A percentile compares a stretch with the other conserved stretches of the same genome.
phyloP scores from a whole-genome alignment of 225 moss, liverwort and hornwort species.

The Pseudisothecium myosuroides region DNA sequence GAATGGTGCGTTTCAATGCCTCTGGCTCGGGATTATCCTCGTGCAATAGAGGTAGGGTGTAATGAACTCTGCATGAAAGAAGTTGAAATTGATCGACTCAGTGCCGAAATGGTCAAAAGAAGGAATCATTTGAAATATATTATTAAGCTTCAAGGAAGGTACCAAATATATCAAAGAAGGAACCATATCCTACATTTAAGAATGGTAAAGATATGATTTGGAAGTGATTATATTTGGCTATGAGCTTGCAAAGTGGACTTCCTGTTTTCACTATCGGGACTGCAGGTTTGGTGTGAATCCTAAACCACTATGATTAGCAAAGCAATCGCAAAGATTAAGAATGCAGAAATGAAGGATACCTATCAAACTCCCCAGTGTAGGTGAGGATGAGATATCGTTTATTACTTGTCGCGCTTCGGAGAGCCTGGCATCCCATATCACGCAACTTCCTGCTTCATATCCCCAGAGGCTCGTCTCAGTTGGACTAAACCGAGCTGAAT shows the following conservation, averaged over 20 bases:
- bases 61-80: constrained; percentile 57
- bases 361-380: constrained; percentile 83
- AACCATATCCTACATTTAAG: neutral
- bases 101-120: neutral
- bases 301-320: neutral
- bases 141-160: neutral
- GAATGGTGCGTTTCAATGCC: constrained; percentile 56
- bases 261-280: neutral
- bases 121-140: neutral
- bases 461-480: neutral
- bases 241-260: neutral
- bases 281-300: neutral
- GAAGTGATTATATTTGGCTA: neutral
- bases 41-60: constrained; percentile 65
- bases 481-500: neutral
- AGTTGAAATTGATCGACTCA: neutral
- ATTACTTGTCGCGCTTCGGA: constrained; percentile 44
- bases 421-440: constrained; percentile 27
- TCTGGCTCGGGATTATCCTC: constrained; percentile 60
- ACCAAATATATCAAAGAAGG: neutral
- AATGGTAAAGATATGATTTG: neutral
- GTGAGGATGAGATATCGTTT: constrained; percentile 96
- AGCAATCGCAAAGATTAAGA: neutral
- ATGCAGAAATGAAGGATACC: constrained; percentile 1
- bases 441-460: constrained; percentile 28